phyloP scores from a whole-genome alignment of 1,284 basidiomycete genomes.

The Bondarzewia mesenterica region DNA sequence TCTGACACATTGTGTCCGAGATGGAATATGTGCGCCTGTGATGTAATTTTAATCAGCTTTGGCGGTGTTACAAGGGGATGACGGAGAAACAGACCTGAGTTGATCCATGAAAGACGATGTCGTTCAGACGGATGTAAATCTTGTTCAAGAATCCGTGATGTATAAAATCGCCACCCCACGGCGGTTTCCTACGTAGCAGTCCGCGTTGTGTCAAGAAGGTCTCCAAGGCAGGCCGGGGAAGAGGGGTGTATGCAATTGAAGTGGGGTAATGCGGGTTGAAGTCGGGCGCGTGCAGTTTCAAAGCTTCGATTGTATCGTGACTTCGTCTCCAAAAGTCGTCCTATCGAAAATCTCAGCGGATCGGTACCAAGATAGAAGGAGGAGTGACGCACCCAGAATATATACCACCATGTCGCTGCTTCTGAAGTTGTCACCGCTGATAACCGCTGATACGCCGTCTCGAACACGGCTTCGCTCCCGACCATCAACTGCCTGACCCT shows the following conservation, averaged over 20 bases:
- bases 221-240: constrained; percentile 62
- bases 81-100: constrained; percentile 33
- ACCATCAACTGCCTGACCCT: constrained; percentile 49
- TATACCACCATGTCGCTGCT: constrained; percentile 73
- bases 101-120: constrained; percentile 56
- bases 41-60: neutral
- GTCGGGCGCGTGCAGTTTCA: constrained; percentile 42
- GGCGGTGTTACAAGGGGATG: constrained; percentile 3
- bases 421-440: constrained; percentile 41
- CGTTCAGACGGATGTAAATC: constrained; percentile 67
- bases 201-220: constrained; percentile 58
- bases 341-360: constrained; percentile 23
- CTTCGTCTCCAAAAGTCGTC: constrained; percentile 72
- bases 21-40: constrained; percentile 54
- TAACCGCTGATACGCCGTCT: constrained; percentile 52
- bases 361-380: neutral
- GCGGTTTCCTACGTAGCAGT: constrained; percentile 40
- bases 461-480: constrained; percentile 41
- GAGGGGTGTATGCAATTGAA: constrained; percentile 70
- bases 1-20: constrained; percentile 43
- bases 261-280: constrained; percentile 71
- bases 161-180: constrained; percentile 45
- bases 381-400: constrained; percentile 58
- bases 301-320: constrained; percentile 40
- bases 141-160: constrained; percentile 70